These are phyloP conservation scores for Lycium ferocissimum DNA, from an alignment of 257 asterid genomes.

Conservation along the genomic window DNA sequence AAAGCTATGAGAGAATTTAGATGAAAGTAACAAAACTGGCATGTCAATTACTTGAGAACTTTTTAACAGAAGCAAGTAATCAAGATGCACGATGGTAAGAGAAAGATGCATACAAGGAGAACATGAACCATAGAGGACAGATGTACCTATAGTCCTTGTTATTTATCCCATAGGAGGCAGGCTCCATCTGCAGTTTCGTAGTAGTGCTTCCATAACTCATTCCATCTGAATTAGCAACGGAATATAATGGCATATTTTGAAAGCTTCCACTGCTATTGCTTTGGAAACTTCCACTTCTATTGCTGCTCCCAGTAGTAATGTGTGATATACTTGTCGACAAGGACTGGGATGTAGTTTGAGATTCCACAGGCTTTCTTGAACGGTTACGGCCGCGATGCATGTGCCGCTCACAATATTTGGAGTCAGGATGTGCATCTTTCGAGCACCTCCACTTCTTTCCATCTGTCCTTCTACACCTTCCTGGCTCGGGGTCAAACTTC, in stretches of 20 bases:
- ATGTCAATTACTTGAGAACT: background rate
- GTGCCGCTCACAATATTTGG: slow-evolving; percentile 99
- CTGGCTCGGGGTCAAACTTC: slow-evolving; percentile 97
- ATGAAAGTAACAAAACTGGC: background rate
- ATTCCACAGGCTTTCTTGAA: slow-evolving; percentile 99
- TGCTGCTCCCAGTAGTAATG: slow-evolving; percentile 62
- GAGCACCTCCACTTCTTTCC: slow-evolving; percentile 99
- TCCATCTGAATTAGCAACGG: slow-evolving; percentile 63
- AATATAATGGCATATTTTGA: slow-evolving; percentile 65
- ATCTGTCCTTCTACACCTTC: slow-evolving; percentile 98
- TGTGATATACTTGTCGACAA: slow-evolving; percentile 68
- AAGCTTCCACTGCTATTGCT: slow-evolving; percentile 63
- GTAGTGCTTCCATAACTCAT: slow-evolving; percentile 63
- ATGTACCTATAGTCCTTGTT: slow-evolving; percentile 78
- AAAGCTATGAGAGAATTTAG: background rate
- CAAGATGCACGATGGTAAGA: background rate
- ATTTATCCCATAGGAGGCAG: slow-evolving; percentile 63
- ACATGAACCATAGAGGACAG: slow-evolving; percentile 10
- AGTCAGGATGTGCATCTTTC: slow-evolving; percentile 95
- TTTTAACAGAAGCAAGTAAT: background rate
- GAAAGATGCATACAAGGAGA: background rate
- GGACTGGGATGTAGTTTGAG: slow-evolving; percentile 84
- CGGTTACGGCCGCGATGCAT: slow-evolving; percentile 99
- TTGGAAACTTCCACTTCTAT: slow-evolving; percentile 54
- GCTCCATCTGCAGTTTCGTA: slow-evolving; percentile 81